These are phyloP conservation scores for Porodaedalea pini DNA, from an alignment of 1,284 basidiomycete species.

Conservation along the genomic window DNA sequence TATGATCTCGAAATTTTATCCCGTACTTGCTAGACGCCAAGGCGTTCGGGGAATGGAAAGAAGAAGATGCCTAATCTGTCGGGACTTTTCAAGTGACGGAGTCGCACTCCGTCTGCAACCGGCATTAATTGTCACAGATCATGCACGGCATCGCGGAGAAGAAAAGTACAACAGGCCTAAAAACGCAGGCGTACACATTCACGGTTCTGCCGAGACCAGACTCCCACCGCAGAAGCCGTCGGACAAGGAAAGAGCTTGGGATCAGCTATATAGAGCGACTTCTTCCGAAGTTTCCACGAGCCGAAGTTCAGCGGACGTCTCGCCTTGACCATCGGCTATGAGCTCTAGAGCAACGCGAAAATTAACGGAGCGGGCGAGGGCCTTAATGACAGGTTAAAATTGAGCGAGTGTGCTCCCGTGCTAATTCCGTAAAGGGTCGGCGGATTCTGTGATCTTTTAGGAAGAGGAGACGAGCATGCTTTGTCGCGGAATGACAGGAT, in stretches of 20 bases:
- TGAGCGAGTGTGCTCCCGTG: too few relatives aligned
- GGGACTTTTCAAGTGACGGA: not conserved
- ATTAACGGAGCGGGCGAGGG: too few relatives aligned
- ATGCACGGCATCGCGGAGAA: not conserved
- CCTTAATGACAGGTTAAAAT: too few relatives aligned
- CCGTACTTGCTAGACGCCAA: too few relatives aligned
- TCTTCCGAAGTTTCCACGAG: constrained; percentile 13
- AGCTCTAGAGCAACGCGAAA: not conserved
- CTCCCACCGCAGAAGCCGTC: constrained; percentile 5
- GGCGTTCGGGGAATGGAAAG: too few relatives aligned
- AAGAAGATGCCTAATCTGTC: constrained; percentile 3
- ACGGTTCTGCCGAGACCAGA: constrained; percentile 2
- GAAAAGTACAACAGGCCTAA: not conserved
- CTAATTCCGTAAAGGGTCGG: too few relatives aligned
- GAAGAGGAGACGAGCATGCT: too few relatives aligned
- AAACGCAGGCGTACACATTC: not conserved
- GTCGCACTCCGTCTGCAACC: not conserved
- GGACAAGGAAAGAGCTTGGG: not conserved
- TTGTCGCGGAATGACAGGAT: too few relatives aligned
- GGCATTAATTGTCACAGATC: not conserved
- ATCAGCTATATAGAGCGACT: constrained; percentile 1
- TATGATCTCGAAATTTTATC: too few relatives aligned
- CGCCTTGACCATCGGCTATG: not conserved
- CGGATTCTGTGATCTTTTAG: too few relatives aligned
- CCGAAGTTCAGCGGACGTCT: not conserved